These are phyloP conservation scores for Sporothrix variecibatus DNA, from an alignment of 2,329 filamentous ascomycete species.

Conservation along the genomic window DNA sequence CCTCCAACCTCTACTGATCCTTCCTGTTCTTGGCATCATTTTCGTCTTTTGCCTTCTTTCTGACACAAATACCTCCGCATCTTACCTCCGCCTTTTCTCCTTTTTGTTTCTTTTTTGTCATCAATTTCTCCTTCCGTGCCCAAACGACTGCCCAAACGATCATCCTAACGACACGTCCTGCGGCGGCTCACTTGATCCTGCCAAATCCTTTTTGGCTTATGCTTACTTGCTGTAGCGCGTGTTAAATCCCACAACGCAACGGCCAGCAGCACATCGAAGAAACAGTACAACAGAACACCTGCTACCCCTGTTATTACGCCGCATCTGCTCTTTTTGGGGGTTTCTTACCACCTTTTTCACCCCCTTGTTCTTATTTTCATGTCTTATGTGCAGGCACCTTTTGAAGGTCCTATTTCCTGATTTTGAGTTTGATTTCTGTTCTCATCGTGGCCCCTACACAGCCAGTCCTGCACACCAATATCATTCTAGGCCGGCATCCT, in stretches of 20 bases:
- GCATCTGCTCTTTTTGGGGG: too few species aligned
- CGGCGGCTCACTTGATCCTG: not conserved
- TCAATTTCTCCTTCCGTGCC: not conserved
- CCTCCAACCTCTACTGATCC: not conserved
- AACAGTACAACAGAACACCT: not conserved
- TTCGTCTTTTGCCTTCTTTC: not conserved
- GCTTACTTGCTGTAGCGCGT: constrained; percentile 2
- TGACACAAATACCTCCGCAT: not conserved
- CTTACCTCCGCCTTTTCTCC: not conserved
- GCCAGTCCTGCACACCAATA: not conserved
- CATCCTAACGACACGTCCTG: not conserved
- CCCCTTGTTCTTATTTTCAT: not conserved
- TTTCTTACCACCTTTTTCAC: not conserved
- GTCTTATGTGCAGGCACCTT: not conserved
- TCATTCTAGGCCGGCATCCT: not conserved
- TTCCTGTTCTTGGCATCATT: not conserved
- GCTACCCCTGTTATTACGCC: not conserved
- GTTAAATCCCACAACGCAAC: not conserved
- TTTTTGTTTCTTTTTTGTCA: not conserved
- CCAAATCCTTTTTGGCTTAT: constrained; percentile 6
- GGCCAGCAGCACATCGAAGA: not conserved
- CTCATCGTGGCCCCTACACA: not conserved
- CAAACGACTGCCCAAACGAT: not conserved
- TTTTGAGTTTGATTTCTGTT: not conserved
- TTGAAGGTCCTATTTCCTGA: not conserved